phyloP scores from a whole-genome alignment of 1,139 yeast species.

The Blastobotrys capitulatus region DNA sequence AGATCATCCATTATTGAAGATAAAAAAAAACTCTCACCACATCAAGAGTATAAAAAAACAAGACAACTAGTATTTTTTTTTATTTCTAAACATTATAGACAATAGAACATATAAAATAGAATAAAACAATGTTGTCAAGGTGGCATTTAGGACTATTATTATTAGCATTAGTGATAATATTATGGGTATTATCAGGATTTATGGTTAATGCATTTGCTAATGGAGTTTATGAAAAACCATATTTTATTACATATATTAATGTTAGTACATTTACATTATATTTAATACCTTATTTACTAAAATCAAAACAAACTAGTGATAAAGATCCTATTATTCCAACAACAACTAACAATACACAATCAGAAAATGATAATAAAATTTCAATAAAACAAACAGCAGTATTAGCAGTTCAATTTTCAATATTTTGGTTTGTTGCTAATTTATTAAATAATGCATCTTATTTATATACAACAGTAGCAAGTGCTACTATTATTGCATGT shows the following conservation, averaged over 20 bases:
- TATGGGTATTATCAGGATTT: constrained; percentile 88
- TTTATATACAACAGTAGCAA: constrained; percentile 84
- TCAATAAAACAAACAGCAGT: constrained; percentile 32
- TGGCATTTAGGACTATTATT: constrained; percentile 78
- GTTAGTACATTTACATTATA: constrained; percentile 80
- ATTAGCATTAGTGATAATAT: constrained; percentile 65
- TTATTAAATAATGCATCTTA: constrained; percentile 82
- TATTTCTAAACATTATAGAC: too few relatives aligned
- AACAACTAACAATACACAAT: constrained; percentile 22
- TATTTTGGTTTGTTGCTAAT: constrained; percentile 87
- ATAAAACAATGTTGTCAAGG: constrained; percentile 13
- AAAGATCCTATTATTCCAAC: not conserved
- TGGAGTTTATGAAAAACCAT: constrained; percentile 79
- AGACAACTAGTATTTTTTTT: too few relatives aligned
- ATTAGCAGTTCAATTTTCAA: constrained; percentile 74
- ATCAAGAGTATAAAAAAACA: too few relatives aligned
- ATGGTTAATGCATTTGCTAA: constrained; percentile 54
- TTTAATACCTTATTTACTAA: constrained; percentile 48
- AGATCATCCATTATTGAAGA: too few relatives aligned
- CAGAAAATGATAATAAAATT: not conserved
- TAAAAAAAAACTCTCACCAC: too few relatives aligned
- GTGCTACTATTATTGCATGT: constrained; percentile 86
- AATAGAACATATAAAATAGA: not conserved
- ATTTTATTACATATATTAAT: constrained; percentile 83
- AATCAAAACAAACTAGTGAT: constrained; percentile 4